Evolutionary conservation across 148 eudicot genomes (phyloP).

Genomic region (Rhododendron ovatum): DNA sequence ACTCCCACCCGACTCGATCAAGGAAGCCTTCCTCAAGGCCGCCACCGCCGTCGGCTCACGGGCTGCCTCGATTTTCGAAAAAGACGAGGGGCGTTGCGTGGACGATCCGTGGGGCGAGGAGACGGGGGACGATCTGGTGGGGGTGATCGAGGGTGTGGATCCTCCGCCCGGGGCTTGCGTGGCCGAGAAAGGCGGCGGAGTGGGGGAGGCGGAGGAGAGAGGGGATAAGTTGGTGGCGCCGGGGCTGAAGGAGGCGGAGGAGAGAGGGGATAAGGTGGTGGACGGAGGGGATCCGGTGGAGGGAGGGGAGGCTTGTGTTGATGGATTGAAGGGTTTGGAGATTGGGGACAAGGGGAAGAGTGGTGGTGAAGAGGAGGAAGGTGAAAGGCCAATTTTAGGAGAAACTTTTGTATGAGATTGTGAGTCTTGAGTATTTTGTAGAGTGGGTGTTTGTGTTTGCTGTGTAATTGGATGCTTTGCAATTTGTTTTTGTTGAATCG

Average conservation of each 20-base stretch:
- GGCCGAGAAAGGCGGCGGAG: slow-evolving; percentile 28
- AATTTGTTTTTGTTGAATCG: not conserved
- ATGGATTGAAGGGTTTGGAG: slow-evolving; percentile 39
- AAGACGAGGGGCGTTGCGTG: slow-evolving; percentile 21
- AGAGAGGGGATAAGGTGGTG: too few species aligned
- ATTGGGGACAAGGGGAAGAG: slow-evolving; percentile 24
- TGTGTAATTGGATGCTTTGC: not conserved
- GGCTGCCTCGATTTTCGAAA: slow-evolving; percentile 25
- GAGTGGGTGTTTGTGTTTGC: not conserved
- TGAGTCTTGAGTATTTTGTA: not conserved
- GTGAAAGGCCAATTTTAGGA: slow-evolving; percentile 31
- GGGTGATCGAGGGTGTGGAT: slow-evolving; percentile 16
- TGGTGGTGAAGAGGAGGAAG: slow-evolving; percentile 9
- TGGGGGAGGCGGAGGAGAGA: slow-evolving; percentile 8
- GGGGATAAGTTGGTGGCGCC: slow-evolving; percentile 28
- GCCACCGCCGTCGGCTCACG: slow-evolving; percentile 63
- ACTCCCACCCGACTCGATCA: slow-evolving; percentile 64
- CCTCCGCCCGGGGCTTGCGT: slow-evolving; percentile 33
- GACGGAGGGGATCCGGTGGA: too few species aligned
- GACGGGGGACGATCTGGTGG: slow-evolving; percentile 26
- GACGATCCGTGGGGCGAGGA: slow-evolving; percentile 23
- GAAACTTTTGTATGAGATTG: slow-evolving; percentile 23
- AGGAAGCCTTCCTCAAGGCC: slow-evolving; percentile 69
- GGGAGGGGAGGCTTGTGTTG: slow-evolving; percentile 31
- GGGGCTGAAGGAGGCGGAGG: too few species aligned